Evolutionary conservation across 2,329 filamentous ascomycete genomes (phyloP), one percentile per base, ranked within the genome.

Genomic region (Purpureocillium takamizusanense): DNA sequence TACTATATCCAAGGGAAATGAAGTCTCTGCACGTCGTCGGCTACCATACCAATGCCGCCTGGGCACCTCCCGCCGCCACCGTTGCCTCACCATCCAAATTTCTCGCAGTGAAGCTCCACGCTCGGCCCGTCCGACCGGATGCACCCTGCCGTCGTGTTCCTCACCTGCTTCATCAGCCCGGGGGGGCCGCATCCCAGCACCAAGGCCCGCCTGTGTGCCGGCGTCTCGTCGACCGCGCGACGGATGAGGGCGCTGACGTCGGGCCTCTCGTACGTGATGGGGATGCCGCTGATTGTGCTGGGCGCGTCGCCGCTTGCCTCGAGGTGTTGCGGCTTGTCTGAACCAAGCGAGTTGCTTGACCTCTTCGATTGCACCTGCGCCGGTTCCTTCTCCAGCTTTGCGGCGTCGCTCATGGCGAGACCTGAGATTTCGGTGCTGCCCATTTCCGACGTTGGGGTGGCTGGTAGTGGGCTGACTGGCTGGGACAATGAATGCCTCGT

Each of bases 51-150:
- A n/a, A n/a, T n/a, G n/a, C n/a, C n/a, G n/a, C n/a, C n/a, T n/a
- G n/a, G n/a, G n/a, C n/a, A n/a, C n/a, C n/a, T n/a, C n/a, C n/a
- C n/a, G n/a, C n/a, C n/a, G n/a, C n/a, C n/a, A n/a, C n/a, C 3
- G 15, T 12, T n/a, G 11, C 18, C 17, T 52, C 44, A 67, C 63
- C 64, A 67, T 5, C 59, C 65, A 50, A 70, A 70, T 32, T 65
- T 55, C 51, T 72, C 69, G 37, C 63, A 66, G 52, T 72, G 67
- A 12, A 72, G 51, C 45, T 69, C 67, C 4, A 73, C 52, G 18
- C 61, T 60, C 2, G 67, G 65, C 2, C 67, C 67, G 7, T 59
- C 54, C 0, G 51, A 37, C 16, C 51, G 55, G 34, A 72, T 69
- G 38, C 53, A 58, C 11, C 47, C 47, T 2, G 65, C 63, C 1